These are phyloP conservation scores for Phaseolus lunatus DNA, from an alignment of 306 rosid species.

Conservation along the genomic window DNA sequence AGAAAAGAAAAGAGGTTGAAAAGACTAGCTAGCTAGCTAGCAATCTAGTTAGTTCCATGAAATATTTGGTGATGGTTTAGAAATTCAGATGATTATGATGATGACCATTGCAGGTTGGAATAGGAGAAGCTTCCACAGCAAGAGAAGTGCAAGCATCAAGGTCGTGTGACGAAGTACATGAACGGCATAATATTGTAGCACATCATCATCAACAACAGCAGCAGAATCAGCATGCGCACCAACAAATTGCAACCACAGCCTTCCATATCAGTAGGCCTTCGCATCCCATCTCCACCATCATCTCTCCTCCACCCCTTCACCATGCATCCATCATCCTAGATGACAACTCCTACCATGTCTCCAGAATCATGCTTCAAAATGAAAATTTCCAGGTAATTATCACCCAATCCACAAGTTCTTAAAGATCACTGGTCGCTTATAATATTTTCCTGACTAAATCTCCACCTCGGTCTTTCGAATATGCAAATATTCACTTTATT, in stretches of 20 bases:
- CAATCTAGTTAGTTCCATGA: neutral
- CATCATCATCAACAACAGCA: conserved; percentile 59
- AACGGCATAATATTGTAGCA: conserved; percentile 38
- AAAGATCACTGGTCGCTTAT: neutral
- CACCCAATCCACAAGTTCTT: neutral
- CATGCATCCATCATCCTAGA: conserved; percentile 83
- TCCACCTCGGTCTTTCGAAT: neutral
- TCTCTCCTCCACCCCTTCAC: conserved; percentile 80
- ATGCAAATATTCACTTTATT: neutral
- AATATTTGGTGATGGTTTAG: neutral
- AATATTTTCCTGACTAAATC: neutral
- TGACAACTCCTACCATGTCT: conserved; percentile 71
- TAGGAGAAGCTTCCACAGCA: conserved; percentile 71
- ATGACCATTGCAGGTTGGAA: conserved; percentile 68
- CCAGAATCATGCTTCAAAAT: conserved; percentile 79
- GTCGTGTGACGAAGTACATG: conserved; percentile 63
- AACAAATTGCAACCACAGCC: conserved; percentile 60
- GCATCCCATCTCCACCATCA: conserved; percentile 73
- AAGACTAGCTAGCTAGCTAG: conserved; percentile 44
- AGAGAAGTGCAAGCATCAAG: conserved; percentile 62
- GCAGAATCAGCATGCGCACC: conserved; percentile 53
- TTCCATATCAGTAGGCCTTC: conserved; percentile 78
- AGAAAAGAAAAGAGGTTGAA: conserved; percentile 16
- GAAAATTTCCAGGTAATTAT: conserved; percentile 73
- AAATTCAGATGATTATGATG: conserved; percentile 17